A percentile compares a stretch with the other conserved stretches of the same genome.
Evolutionary conservation across 2,329 filamentous ascomycete genomes (phyloP).

Genomic region (Gnomoniopsis sp.): DNA sequence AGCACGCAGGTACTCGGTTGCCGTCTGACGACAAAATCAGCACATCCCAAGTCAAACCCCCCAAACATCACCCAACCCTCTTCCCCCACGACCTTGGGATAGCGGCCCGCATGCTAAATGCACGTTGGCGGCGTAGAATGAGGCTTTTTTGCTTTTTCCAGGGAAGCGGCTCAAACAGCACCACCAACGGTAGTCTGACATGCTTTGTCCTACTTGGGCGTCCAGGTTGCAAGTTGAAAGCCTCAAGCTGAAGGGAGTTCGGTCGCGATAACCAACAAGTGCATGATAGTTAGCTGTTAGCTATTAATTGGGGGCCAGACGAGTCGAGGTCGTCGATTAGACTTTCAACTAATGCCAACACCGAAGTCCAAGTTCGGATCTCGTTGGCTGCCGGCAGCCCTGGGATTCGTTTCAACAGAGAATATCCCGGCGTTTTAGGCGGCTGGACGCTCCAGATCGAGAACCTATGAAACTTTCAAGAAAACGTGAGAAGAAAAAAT

Average conservation of each 20-base stretch:
- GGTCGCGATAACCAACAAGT: background rate
- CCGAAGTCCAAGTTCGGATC: background rate
- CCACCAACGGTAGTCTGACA: background rate
- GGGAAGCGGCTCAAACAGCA: background rate
- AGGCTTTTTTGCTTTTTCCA: background rate
- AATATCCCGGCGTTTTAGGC: conserved; percentile 14
- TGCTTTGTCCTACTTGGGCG: too few species aligned
- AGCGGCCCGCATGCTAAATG: conserved; percentile 4
- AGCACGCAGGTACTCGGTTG: conserved; percentile 15
- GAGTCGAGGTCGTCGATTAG: background rate
- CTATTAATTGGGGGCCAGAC: background rate
- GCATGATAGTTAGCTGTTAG: background rate
- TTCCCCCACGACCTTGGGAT: background rate
- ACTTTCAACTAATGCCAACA: background rate
- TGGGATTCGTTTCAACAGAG: background rate
- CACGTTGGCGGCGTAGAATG: background rate
- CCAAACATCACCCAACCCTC: background rate
- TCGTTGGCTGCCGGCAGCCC: conserved; percentile 5
- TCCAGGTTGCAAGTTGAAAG: too few species aligned
- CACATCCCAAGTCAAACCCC: conserved; percentile 10
- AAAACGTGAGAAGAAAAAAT: background rate
- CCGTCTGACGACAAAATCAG: conserved; percentile 9
- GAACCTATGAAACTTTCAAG: background rate
- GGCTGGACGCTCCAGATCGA: conserved; percentile 10
- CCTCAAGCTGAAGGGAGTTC: too few species aligned